These are phyloP conservation scores for Aethionema arabicum DNA, from an alignment of 345 rosid species.

Conservation along the genomic window DNA sequence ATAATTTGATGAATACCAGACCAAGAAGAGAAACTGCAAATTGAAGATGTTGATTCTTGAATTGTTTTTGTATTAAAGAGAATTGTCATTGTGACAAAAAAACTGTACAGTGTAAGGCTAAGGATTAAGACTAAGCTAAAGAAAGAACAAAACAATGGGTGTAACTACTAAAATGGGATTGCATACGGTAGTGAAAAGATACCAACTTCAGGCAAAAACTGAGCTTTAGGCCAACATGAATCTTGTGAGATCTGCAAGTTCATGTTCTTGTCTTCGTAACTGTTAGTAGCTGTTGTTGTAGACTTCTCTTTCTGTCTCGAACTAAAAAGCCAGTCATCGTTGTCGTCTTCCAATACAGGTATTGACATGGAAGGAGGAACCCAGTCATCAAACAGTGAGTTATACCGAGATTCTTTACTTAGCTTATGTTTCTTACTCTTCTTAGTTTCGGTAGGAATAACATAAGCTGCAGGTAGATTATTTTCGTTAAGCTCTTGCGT, in stretches of 20 bases:
- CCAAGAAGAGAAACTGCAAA: too few species aligned
- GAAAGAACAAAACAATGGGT: conserved; percentile 25
- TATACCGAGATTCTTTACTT: conserved; percentile 31
- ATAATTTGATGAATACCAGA: too few species aligned
- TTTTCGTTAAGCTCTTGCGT: not conserved
- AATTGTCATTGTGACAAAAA: conserved; percentile 22
- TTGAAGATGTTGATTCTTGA: too few species aligned
- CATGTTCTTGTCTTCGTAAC: conserved; percentile 6
- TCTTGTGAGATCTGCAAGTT: not conserved
- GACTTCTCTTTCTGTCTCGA: conserved; percentile 1
- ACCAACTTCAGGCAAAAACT: conserved; percentile 43
- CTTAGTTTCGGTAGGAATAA: conserved; percentile 3
- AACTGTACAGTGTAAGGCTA: conserved; percentile 26
- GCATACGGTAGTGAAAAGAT: conserved; percentile 65
- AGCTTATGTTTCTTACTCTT: conserved; percentile 17
- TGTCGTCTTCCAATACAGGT: conserved; percentile 9
- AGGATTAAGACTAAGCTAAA: conserved; percentile 13
- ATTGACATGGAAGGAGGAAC: conserved; percentile 35
- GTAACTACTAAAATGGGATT: conserved; percentile 39
- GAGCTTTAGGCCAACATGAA: conserved; percentile 38
- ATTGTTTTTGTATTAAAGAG: conserved; percentile 13
- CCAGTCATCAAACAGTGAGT: conserved; percentile 46
- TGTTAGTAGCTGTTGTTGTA: conserved; percentile 3
- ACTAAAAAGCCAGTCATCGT: conserved; percentile 60
- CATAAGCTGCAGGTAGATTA: conserved; percentile 3